phyloP scores from a whole-genome alignment of 2,329 filamentous ascomycete species.

The Periconia sp. region DNA sequence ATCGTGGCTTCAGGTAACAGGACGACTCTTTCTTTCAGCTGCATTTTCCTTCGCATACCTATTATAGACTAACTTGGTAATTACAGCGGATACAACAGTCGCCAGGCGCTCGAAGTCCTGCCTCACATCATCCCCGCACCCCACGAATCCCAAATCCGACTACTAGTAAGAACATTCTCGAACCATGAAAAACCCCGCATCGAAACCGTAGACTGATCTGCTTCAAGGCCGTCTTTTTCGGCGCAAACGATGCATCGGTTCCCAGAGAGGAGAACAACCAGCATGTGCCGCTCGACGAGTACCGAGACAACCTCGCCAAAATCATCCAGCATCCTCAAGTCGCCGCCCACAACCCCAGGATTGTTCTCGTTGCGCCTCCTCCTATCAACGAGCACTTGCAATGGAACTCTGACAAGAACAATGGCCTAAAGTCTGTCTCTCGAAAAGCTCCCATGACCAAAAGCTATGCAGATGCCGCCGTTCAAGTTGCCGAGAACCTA shows the following conservation, averaged over 20 bases:
- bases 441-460: conserved; percentile 64
- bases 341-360: conserved; percentile 68
- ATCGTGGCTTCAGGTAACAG: conserved; percentile 72
- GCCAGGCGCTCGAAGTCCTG: conserved; percentile 70
- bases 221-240: conserved; percentile 76
- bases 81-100: conserved; percentile 75
- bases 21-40: neutral
- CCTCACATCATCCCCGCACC: conserved; percentile 71
- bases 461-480: conserved; percentile 66
- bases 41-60: neutral
- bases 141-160: conserved; percentile 62
- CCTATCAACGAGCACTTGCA: conserved; percentile 77
- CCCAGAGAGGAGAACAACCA: conserved; percentile 65
- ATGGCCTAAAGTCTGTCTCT: conserved; percentile 37
- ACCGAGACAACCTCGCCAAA: conserved; percentile 68
- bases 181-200: neutral
- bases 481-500: conserved; percentile 60
- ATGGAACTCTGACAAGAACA: conserved; percentile 50
- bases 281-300: conserved; percentile 75
- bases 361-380: conserved; percentile 79
- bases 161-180: conserved; percentile 55
- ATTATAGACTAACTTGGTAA: conserved; percentile 9
- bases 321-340: conserved; percentile 75
- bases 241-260: conserved; percentile 85
- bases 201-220: neutral